These are phyloP conservation scores for Candida pini DNA, from an alignment of 805 yeast species.

Conservation along the genomic window DNA sequence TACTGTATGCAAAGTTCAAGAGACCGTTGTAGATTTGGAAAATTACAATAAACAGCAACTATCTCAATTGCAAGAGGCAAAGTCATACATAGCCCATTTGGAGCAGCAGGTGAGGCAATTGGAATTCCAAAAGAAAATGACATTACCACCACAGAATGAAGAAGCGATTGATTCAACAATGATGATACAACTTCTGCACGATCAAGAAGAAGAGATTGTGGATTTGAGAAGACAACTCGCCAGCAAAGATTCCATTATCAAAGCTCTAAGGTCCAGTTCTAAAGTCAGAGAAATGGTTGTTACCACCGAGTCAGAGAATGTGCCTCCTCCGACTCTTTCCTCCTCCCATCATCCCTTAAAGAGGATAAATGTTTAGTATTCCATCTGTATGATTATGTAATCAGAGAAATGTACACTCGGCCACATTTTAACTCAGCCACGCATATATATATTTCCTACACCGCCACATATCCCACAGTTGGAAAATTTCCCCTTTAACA, in stretches of 20 bases:
- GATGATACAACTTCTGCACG: conserved; percentile 33
- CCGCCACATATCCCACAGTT: background rate
- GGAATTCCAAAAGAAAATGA: conserved; percentile 3
- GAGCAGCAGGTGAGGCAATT: conserved; percentile 43
- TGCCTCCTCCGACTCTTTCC: too few species aligned
- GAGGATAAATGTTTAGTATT: too few species aligned
- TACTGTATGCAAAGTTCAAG: conserved; percentile 30
- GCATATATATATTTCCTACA: too few species aligned
- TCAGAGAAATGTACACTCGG: too few species aligned
- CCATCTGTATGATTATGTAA: too few species aligned
- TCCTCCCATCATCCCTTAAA: too few species aligned
- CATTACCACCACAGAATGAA: background rate
- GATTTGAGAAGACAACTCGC: conserved; percentile 57
- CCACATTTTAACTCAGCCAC: too few species aligned
- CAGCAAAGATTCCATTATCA: conserved; percentile 76
- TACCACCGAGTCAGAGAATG: background rate
- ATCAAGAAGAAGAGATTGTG: conserved; percentile 62
- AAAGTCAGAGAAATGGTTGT: conserved; percentile 43
- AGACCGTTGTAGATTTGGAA: conserved; percentile 41
- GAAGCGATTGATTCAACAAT: background rate
- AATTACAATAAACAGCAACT: conserved; percentile 41
- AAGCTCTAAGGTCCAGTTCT: conserved; percentile 62
- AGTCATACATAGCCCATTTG: conserved; percentile 52
- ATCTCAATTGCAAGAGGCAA: conserved; percentile 52
- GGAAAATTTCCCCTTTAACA: too few species aligned